Evolutionary conservation across 805 yeast species (phyloP), one percentile per base, ranked within the genome.

Genomic region (Cyberlindnera misumaiensis): DNA sequence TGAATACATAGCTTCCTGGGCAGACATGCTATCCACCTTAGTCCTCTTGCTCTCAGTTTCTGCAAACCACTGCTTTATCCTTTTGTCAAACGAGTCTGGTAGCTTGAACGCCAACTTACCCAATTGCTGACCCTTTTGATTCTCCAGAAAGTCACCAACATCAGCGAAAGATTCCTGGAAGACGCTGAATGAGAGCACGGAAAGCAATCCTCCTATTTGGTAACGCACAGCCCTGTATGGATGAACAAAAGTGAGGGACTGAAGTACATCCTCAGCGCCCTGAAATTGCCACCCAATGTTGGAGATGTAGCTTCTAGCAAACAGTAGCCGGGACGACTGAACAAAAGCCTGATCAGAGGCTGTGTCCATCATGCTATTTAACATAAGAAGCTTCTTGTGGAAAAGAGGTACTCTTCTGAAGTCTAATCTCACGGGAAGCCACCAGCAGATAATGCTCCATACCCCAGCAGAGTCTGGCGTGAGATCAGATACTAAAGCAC

Each of bases 401-500:
- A 16, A 68, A 11, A 69, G 67, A 11, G 80, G 78, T 39, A 75
- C 70, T 41, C 96, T 70, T 53, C 96, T 72, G 35, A 69, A 47
- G 56, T 85, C 94, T 28, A 77, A 65, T 47, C 75, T 80, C 0
- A 76, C 58, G 0, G 87, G 83, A 2, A 77, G 52, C 83, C 87
- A 82, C 81, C 86, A 80, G 4, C 81, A 66, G 35, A 85, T 73
- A 0, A 86, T 72, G 27, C 69, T 68, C 97, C 97, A 93, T 30
- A 83, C 76, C 14, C 70, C 73, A 28, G 70, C 60, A 3, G 80
- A 81, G 25, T 88, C 93, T 3, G 87, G 94, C 1, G 85, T 73
- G 39, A 90, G 58, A 33, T 80, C 85, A 26, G 68, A 61, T 6
- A 66, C 63, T 26, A 86, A 65, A 4, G 79, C 68, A 0, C 54